phyloP scores from a whole-genome alignment of 2,329 filamentous ascomycete genomes.

The Colletotrichum lupini region DNA sequence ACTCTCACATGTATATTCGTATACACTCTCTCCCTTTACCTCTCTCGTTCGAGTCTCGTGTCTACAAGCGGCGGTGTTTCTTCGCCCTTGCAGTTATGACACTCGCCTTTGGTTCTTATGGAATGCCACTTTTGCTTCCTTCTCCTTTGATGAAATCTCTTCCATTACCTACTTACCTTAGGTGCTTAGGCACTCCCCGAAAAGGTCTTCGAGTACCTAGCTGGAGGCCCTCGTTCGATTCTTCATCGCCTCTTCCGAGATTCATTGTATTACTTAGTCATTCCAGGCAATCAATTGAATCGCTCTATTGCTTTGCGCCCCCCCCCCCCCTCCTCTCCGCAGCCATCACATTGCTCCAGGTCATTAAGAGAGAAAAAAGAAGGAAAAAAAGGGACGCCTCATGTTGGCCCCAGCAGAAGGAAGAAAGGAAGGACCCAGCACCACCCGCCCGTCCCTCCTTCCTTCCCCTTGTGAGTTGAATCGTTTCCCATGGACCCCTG shows the following conservation, averaged over 20 bases:
- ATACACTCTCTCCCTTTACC: not conserved
- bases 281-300: slow-evolving; percentile 6
- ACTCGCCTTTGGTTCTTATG: not conserved
- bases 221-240: not conserved
- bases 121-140: not conserved
- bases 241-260: not conserved
- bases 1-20: not conserved
- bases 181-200: not conserved
- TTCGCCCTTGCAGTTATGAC: not conserved
- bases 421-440: slow-evolving; percentile 13
- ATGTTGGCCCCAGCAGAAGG: not conserved
- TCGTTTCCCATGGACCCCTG: slow-evolving; percentile 8
- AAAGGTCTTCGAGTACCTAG: not conserved
- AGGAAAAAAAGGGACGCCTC: not conserved
- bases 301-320: not conserved
- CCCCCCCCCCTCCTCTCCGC: not conserved
- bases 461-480: slow-evolving; percentile 6
- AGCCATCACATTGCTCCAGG: not conserved
- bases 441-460: slow-evolving; percentile 14
- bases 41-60: too few species aligned
- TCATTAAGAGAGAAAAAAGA: not conserved
- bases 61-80: not conserved
- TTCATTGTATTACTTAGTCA: not conserved
- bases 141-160: not conserved
- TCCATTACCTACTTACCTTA: not conserved